Conservation (phyloP, 148 eudicot genomes). For the Cornus suecica region DNA sequence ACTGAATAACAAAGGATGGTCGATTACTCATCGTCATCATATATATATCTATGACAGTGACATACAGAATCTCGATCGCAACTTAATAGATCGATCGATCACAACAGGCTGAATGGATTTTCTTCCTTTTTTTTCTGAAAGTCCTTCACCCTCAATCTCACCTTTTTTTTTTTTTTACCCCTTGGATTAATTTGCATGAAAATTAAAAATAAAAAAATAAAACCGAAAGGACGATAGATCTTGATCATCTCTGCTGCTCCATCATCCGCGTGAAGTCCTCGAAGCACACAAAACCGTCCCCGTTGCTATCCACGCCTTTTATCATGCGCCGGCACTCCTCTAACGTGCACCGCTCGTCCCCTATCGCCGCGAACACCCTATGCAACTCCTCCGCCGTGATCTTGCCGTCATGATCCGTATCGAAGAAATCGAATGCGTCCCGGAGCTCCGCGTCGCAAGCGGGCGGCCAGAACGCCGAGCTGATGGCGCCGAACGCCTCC, state of each 20-base stretch:
- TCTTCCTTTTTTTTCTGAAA: background rate
- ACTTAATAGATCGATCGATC: slow-evolving; percentile 8
- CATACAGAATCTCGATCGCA: background rate
- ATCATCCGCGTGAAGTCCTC: slow-evolving; percentile 80
- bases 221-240: background rate
- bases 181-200: background rate
- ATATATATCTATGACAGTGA: background rate
- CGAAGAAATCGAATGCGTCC: slow-evolving; percentile 65
- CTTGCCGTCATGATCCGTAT: slow-evolving; percentile 62
- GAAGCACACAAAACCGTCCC: slow-evolving; percentile 78
- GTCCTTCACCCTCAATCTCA: background rate
- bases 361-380: slow-evolving; percentile 48
- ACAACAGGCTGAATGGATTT: background rate
- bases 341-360: slow-evolving; percentile 63
- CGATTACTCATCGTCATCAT: background rate
- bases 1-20: background rate
- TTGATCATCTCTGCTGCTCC: slow-evolving; percentile 41
- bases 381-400: slow-evolving; percentile 73
- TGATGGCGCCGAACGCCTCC: slow-evolving; percentile 53
- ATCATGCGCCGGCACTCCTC: slow-evolving; percentile 80
- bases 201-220: background rate
- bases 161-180: background rate
- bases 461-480: slow-evolving; percentile 53
- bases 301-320: slow-evolving; percentile 53
- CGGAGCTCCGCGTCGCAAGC: slow-evolving; percentile 47